Base-by-base conservation (phyloP, 257 asterid genomes). In the Solanum habrochaites region DNA sequence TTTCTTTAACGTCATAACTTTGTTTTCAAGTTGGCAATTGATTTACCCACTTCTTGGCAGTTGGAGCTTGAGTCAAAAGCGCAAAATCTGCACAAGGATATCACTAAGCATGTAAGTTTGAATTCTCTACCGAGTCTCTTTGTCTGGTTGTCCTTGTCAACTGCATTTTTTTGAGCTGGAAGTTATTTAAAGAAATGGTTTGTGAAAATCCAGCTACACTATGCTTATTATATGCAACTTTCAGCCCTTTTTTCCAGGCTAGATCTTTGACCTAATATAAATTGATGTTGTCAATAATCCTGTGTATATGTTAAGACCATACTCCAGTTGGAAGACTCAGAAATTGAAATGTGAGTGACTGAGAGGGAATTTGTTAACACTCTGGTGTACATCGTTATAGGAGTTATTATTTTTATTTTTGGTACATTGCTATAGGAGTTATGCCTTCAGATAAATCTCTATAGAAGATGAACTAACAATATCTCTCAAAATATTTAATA, bases 41-140 rank as follows among this genome's bases (percentile, higher is more conserved):
- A 80, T 29, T 80, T 47, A 29, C 67, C 85, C 39, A 80, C 67
- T 80, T 29, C 83, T 90, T 90, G 91, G 78, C 91, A 96, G 99
- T 92, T 90, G 62, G 99, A 94, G 91, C 90, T 96, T 86, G 95
- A 93, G 89, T 72, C 78, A 84, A 95, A 94, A 95, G 96, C 98
- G 71, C 91, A 89, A 86, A 89, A 92, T 86, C 88, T 96, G 92
- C 99, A 94, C 85, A 89, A 62, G 89, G 99, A 95, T 89, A 94
- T 94, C 90, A 94, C 91, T 13, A 91, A 92, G 42, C 95, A 94
- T 90, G 99, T 95, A 91, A 87, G 98, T 82, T 49, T 49, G 85
- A 60, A 80, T 80, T 80, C 85, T 80, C 29, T 43, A 20, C 67
- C 18, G 11, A 29, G 29, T 29, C 67, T 80, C 67, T 78, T 78